Base-by-base conservation (phyloP, 2,329 filamentous ascomycete species). In the Ramularia endophylla region DNA sequence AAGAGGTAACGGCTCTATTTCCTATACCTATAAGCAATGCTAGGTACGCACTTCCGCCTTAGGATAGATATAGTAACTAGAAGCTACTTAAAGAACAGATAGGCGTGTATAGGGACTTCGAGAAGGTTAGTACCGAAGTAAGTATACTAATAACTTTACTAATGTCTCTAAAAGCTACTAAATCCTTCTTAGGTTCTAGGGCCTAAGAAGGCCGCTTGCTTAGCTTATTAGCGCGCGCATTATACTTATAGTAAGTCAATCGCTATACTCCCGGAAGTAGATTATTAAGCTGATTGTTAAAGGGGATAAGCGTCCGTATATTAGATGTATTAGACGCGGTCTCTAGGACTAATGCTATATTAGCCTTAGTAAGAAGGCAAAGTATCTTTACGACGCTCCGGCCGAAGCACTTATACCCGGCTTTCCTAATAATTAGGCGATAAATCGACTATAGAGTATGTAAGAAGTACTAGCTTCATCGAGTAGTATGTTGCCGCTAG, bases 171-270 rank as follows among this genome's bases (percentile, higher is more conserved):
- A n/a, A n/a, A n/a, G n/a, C n/a, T n/a, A n/a, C n/a, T n/a, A n/a
- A n/a, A n/a, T n/a, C n/a, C n/a, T n/a, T n/a, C n/a, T n/a, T n/a
- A n/a, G n/a, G n/a, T n/a, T n/a, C 90, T 90, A 13, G 77, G 89
- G 55, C 80, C 92, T 59, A 98, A 97, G 74, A 98, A 98, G 75
- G 92, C 92, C 27, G 92, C 92, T 43, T 98, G 92, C 67, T 95
- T 85, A 77, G 90, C 92, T 50, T 98, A 92, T 67, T 92, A 98
- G 70, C 78, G 90, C 66, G 92, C 92, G 50, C 92, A 98, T 76
- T 72, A 97, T 63, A 98, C 92, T 52, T 98, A 92, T 72, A 90
- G 92, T 97, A 85, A 77, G 89, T 81, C 32, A n/a, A 22, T 39
- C 38, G 33, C 27, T 17, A 20, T 4, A 27, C 39, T 36, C 22